Conservation (phyloP, 805 yeast species). For the Tetrapisispora iriomotensis region DNA sequence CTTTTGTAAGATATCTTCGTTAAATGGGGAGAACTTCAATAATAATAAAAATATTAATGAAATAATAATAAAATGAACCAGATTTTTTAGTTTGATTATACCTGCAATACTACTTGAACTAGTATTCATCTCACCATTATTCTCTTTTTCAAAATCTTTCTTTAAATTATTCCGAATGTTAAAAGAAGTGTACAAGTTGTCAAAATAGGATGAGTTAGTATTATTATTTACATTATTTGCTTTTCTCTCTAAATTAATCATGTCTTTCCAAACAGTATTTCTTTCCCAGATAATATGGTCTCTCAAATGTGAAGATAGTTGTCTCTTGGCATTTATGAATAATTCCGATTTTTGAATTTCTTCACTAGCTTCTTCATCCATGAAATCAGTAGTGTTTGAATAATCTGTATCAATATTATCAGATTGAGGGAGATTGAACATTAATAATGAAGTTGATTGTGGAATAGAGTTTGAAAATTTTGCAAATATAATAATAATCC, state of each 20-base stretch:
- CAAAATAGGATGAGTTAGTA: slow-evolving; percentile 9
- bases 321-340: slow-evolving; percentile 33
- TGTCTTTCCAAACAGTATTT: slow-evolving; percentile 95
- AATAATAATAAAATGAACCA: slow-evolving; percentile 40
- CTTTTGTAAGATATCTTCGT: slow-evolving; percentile 47
- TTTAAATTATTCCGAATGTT: slow-evolving; percentile 1
- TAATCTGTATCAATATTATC: background rate
- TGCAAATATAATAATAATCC: slow-evolving; percentile 47
- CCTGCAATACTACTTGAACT: background rate
- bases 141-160: slow-evolving; percentile 1
- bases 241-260: slow-evolving; percentile 83
- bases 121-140: background rate
- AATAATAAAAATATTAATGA: slow-evolving; percentile 37
- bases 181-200: slow-evolving; percentile 1
- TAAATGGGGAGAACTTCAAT: slow-evolving; percentile 43
- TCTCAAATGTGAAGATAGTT: slow-evolving; percentile 50
- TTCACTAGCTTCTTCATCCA: slow-evolving; percentile 1
- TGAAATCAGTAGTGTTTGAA: background rate
- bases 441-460: background rate
- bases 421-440: background rate
- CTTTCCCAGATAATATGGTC: slow-evolving; percentile 97
- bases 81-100: background rate
- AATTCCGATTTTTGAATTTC: slow-evolving; percentile 3
- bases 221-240: slow-evolving; percentile 59
- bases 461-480: slow-evolving; percentile 23